Percentiles rank a stretch among this genome's conserved stretches.
These are phyloP conservation scores for Aspergillus melleus DNA, from an alignment of 2,329 filamentous ascomycete genomes.

Conservation along the genomic window DNA sequence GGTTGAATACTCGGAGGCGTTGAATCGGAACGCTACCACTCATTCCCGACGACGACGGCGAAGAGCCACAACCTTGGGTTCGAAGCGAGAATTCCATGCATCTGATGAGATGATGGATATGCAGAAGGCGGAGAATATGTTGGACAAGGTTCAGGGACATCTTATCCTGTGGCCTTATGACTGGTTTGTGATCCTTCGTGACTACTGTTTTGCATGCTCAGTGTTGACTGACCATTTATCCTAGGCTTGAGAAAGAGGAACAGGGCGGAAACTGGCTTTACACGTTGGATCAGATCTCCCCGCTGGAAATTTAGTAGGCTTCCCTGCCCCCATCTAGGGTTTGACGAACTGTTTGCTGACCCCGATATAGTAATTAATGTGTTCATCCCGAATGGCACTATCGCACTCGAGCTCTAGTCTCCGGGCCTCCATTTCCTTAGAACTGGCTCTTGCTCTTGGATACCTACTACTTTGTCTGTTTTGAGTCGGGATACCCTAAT, in stretches of 20 bases:
- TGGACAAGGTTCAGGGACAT: slow-evolving; percentile 81
- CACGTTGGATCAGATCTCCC: slow-evolving; percentile 92
- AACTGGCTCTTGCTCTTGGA: background rate
- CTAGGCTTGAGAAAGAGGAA: slow-evolving; percentile 80
- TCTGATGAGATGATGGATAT: slow-evolving; percentile 74
- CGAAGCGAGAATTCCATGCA: slow-evolving; percentile 50
- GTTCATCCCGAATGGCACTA: background rate
- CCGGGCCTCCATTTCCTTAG: background rate
- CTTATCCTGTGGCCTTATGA: slow-evolving; percentile 93
- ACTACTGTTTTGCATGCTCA: background rate
- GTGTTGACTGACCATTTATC: slow-evolving; percentile 19
- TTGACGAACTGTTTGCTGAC: slow-evolving; percentile 17
- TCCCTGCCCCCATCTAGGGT: background rate
- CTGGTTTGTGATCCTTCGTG: slow-evolving; percentile 55
- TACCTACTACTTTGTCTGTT: background rate
- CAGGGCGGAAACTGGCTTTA: slow-evolving; percentile 95
- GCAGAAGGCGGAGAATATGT: slow-evolving; percentile 76
- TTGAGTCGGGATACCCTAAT: background rate
- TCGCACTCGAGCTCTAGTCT: background rate
- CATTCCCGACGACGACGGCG: slow-evolving; percentile 41
- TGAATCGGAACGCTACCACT: slow-evolving; percentile 38
- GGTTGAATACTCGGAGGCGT: slow-evolving; percentile 42
- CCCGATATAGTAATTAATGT: slow-evolving; percentile 29
- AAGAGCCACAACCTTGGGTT: slow-evolving; percentile 47
- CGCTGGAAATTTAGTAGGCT: slow-evolving; percentile 81